Evolutionary conservation across 1,139 yeast species (phyloP).

Genomic region (Debaryomyces sp.): DNA sequence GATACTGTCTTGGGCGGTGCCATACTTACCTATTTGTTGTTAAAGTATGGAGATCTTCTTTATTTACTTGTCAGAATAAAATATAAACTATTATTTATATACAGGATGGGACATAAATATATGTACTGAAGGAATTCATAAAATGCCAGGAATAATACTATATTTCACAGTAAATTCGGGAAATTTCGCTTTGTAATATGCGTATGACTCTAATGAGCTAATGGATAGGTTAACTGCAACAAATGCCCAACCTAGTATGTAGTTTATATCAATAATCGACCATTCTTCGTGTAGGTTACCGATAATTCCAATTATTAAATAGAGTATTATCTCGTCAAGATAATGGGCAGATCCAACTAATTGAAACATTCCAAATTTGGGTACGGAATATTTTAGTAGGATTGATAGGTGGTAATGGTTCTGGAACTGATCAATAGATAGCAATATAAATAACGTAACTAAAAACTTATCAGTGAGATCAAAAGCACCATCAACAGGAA

Average conservation of each 20-base stretch:
- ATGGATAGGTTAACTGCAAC: conserved; percentile 61
- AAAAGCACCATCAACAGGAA: background rate
- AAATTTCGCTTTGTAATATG: conserved; percentile 47
- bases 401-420: conserved; percentile 64
- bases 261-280: conserved; percentile 18
- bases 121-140: conserved; percentile 7
- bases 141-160: conserved; percentile 25
- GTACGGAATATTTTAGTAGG: conserved; percentile 68
- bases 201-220: conserved; percentile 62
- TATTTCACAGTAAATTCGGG: conserved; percentile 21
- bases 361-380: conserved; percentile 54
- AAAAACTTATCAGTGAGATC: conserved; percentile 18
- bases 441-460: conserved; percentile 35
- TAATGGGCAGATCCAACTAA: conserved; percentile 77
- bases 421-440: conserved; percentile 57
- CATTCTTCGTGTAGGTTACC: conserved; percentile 15
- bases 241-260: conserved; percentile 47
- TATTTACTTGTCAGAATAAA: conserved; percentile 2
- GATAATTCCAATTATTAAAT: conserved; percentile 38
- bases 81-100: conserved; percentile 1
- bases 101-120: conserved; percentile 4
- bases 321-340: conserved; percentile 70
- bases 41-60: background rate
- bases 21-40: conserved; percentile 7
- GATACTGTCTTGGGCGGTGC: conserved; percentile 25